Base-by-base conservation (phyloP, 192 early-diverging fungal genomes). In the Coemansia sp. region DNA sequence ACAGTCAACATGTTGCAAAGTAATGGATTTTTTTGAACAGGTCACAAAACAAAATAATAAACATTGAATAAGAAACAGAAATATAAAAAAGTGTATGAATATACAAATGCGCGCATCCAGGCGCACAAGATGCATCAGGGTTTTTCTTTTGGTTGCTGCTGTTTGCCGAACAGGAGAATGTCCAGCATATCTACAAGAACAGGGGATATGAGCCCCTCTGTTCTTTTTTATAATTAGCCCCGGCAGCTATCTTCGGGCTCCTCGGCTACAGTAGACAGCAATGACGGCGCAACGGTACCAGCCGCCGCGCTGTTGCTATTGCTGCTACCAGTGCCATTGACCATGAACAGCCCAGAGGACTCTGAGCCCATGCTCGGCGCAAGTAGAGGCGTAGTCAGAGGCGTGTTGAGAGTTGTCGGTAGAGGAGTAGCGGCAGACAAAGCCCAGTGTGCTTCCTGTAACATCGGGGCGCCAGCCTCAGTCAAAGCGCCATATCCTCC, bases 321-420 rank as follows among this genome's bases (percentile, higher is more conserved):
- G 74, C 62, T 50, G 62, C 36, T 33, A 5, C 16, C 33, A 8
- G 34, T 36, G 39, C 16, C 43, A 38, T 57, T 39, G 11, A 38
- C 44, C 64, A 53, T 53, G 24, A 53, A 53, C 50, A 53, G 12
- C 22, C 22, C 58, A 62, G 47, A 62, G 5, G 70, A 34, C 18
- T 76, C 64, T 4, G 68, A 43, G 64, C 31, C 15, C 15, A 64
- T 33, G 41, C 34, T 71, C 16, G 70, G 70, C 24, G 61, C 68
- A 29, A 69, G 75, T 44, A 70, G 61, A 6, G 76, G 65, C 58
- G 68, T 73, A 36, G 65, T 70, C 52, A 70, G 61, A 3, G 76
- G 65, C 58, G 68, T 73, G 62, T 31, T 55, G 16, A 66, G 47
- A 20, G 71, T 57, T 1, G 71, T 71, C 57, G 76, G 70, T 18